These are phyloP conservation scores for Geotrichum histeridarum DNA, from an alignment of 1,139 yeast genomes.

Conservation along the genomic window DNA sequence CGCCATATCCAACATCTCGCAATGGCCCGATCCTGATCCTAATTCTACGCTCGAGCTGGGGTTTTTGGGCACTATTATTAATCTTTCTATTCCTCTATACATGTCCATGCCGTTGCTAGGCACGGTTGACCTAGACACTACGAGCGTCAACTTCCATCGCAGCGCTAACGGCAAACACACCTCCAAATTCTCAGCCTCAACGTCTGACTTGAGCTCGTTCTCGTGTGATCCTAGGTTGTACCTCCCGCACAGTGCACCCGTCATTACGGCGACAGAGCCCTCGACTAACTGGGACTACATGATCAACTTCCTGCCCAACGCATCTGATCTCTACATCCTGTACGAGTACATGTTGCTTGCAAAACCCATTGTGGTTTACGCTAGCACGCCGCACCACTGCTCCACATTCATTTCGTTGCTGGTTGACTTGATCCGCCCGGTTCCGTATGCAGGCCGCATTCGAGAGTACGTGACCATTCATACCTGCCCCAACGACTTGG, in stretches of 20 bases:
- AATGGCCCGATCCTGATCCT: slow-evolving; percentile 30
- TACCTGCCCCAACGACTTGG: slow-evolving; percentile 20
- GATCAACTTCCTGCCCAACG: slow-evolving; percentile 22
- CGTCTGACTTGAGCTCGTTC: slow-evolving; percentile 6
- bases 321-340: slow-evolving; percentile 28
- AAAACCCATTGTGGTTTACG: slow-evolving; percentile 28
- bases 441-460: slow-evolving; percentile 25
- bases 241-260: slow-evolving; percentile 11
- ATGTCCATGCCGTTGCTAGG: slow-evolving; percentile 22
- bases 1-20: slow-evolving; percentile 30
- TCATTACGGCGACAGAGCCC: slow-evolving; percentile 23
- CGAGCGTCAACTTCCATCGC: slow-evolving; percentile 13
- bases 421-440: slow-evolving; percentile 28
- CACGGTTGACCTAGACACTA: slow-evolving; percentile 16
- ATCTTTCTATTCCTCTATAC: slow-evolving; percentile 19
- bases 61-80: slow-evolving; percentile 29
- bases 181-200: slow-evolving; percentile 7
- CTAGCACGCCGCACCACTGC: slow-evolving; percentile 29
- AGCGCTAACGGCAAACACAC: background rate
- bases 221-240: slow-evolving; percentile 8
- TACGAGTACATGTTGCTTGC: slow-evolving; percentile 29
- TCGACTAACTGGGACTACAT: slow-evolving; percentile 27
- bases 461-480: slow-evolving; percentile 32
- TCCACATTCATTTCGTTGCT: slow-evolving; percentile 28
- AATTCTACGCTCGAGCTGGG: slow-evolving; percentile 26